phyloP scores from a whole-genome alignment of 371 early-diverging fungal genomes.

The Enterocytospora artemiae region DNA sequence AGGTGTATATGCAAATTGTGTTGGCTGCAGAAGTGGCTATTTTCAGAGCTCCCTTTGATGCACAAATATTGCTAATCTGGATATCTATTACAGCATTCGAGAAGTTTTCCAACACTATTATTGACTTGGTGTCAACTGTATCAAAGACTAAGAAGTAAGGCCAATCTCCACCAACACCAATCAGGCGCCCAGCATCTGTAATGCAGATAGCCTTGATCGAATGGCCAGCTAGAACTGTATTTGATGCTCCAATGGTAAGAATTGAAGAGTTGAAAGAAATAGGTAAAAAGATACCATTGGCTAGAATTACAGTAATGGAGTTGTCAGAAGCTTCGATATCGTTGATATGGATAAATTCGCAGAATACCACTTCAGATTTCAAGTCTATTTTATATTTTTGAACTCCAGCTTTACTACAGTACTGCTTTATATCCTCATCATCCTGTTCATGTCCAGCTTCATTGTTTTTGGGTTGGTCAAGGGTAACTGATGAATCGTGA shows the following conservation, averaged over 20 bases:
- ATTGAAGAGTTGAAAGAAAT: not conserved
- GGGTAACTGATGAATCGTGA: not conserved
- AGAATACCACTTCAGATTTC: not conserved
- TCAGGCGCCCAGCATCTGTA: constrained; percentile 53
- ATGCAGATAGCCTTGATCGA: constrained; percentile 51
- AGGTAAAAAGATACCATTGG: constrained; percentile 30
- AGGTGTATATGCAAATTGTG: constrained; percentile 1
- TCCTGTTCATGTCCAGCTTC: too few species aligned
- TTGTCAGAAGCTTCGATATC: constrained; percentile 5
- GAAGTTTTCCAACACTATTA: constrained; percentile 54
- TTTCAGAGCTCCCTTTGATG: constrained; percentile 45
- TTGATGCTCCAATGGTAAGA: constrained; percentile 9
- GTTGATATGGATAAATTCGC: too few species aligned
- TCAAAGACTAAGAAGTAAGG: constrained; percentile 54
- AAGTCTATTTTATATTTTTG: too few species aligned
- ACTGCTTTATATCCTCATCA: too few species aligned
- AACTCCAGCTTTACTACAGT: too few species aligned
- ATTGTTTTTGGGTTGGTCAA: too few species aligned
- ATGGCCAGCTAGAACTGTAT: constrained; percentile 27
- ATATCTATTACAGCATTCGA: constrained; percentile 27
- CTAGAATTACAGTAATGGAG: constrained; percentile 36
- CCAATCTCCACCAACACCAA: constrained; percentile 52
- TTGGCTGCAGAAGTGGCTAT: constrained; percentile 41
- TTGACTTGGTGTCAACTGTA: constrained; percentile 29
- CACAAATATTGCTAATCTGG: constrained; percentile 20